Evolutionary conservation across 2,329 filamentous ascomycete species (phyloP), one percentile per base, ranked within the genome.

Genomic region (Xylaria sp.): DNA sequence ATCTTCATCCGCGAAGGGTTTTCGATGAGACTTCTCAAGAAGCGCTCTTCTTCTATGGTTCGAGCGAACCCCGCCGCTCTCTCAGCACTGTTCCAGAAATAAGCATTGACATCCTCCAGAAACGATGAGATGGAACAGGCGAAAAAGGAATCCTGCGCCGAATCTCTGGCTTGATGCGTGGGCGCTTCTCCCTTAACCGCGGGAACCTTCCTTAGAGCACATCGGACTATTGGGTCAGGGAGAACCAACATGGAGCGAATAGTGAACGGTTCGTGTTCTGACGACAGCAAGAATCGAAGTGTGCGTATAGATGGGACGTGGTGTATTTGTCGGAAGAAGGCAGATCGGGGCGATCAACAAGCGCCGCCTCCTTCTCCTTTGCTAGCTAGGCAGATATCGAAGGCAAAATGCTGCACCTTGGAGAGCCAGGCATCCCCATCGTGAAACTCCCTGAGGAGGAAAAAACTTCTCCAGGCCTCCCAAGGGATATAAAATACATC

Each of bases 381-480:
- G n/a, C n/a, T 45, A 23, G 19, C 12, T 1, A 45, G 2, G 21
- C 42, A 45, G 42, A 45, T 23, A 2, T 45, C 42, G 7, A 45
- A 19, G 19, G 42, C 42, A 5, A 45, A 5, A 25, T 45, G 42
- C 15, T 45, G 42, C 42, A 45, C 3, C 11, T 15, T 9, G 21
- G 42, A 45, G 15, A 45, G 42, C 42, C 42, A 38, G 21, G 19
- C 17, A 6, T 31, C 21, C 21, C n/a, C 38, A 11, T 53, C 52
- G n/a, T 59, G 25, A 12, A 58, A 45, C 33, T 59, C 56, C 31
- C 14, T 46, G 45, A 59, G 47, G 15, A 53, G 31, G 49, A 53
- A 59, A 17, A 53, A 53, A n/a, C 31, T 38, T 14, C 47, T 28
- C 57, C 57, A 59, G 15, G 57, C 47, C 40, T 59, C 57, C 57